These are phyloP conservation scores for Myriosclerotinia scirpicola DNA, from an alignment of 2,329 filamentous ascomycete genomes.

Conservation along the genomic window DNA sequence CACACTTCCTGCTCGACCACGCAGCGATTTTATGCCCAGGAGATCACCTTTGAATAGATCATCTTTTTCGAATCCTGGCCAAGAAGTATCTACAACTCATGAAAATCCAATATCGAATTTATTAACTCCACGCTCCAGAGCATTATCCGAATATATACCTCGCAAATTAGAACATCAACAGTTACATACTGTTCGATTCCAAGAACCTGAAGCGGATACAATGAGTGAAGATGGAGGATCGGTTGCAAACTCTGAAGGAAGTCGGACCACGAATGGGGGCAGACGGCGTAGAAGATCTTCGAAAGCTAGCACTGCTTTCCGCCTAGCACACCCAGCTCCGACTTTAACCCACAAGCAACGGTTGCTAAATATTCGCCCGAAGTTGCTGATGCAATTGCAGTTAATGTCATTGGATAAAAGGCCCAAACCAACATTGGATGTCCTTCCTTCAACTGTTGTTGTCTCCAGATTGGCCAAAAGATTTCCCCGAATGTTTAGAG, in stretches of 20 bases:
- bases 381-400: constrained; percentile 71
- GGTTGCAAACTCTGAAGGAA: constrained; percentile 38
- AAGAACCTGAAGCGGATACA: constrained; percentile 35
- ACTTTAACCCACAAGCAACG: constrained; percentile 56
- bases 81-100: constrained; percentile 32
- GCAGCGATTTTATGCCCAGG: constrained; percentile 28
- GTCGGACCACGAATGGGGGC: constrained; percentile 31
- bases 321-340: constrained; percentile 67
- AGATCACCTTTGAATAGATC: constrained; percentile 37
- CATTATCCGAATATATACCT: constrained; percentile 35
- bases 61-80: constrained; percentile 37
- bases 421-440: constrained; percentile 68
- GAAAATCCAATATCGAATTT: constrained; percentile 30
- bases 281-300: constrained; percentile 48
- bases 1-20: constrained; percentile 21
- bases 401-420: constrained; percentile 59
- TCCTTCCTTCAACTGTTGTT: constrained; percentile 68
- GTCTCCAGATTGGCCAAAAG: constrained; percentile 59
- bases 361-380: constrained; percentile 63
- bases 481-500: constrained; percentile 63
- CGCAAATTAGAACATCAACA: constrained; percentile 29
- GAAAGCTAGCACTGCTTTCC: constrained; percentile 61
- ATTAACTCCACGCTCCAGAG: constrained; percentile 28
- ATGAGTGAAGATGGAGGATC: constrained; percentile 41
- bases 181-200: constrained; percentile 34